These are phyloP conservation scores for Daedaleopsis sinensis DNA, from an alignment of 768 basidiomycete species.

Conservation along the genomic window DNA sequence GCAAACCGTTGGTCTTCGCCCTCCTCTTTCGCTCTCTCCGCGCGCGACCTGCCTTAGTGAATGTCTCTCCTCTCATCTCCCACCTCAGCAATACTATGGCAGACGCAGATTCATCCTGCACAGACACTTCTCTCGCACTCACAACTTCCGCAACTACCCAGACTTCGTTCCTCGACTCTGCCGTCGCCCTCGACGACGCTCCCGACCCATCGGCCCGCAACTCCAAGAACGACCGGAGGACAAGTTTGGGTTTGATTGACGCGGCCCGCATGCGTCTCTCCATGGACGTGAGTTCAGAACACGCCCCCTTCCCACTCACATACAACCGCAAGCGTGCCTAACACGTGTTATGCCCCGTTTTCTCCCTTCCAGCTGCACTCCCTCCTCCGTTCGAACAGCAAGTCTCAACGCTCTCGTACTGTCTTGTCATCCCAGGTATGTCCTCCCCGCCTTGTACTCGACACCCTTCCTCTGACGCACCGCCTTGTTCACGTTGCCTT, in stretches of 20 bases:
- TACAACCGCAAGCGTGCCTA: slow-evolving; percentile 30
- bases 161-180: slow-evolving; percentile 26
- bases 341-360: slow-evolving; percentile 37
- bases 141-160: slow-evolving; percentile 27
- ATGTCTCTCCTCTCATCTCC: slow-evolving; percentile 19
- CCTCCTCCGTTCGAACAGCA: slow-evolving; percentile 33
- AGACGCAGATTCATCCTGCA: slow-evolving; percentile 21
- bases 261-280: slow-evolving; percentile 38
- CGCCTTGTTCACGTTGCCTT: slow-evolving; percentile 16
- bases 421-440: slow-evolving; percentile 18
- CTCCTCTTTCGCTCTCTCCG: slow-evolving; percentile 14
- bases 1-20: slow-evolving; percentile 1
- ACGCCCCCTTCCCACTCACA: slow-evolving; percentile 26
- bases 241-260: slow-evolving; percentile 35
- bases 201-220: slow-evolving; percentile 17
- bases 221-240: slow-evolving; percentile 24
- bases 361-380: slow-evolving; percentile 28
- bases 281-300: slow-evolving; percentile 36
- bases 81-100: slow-evolving; percentile 17
- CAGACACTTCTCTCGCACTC: slow-evolving; percentile 28
- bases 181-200: slow-evolving; percentile 16
- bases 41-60: slow-evolving; percentile 5
- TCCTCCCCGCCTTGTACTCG: neutral
- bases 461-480: slow-evolving; percentile 13
- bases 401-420: slow-evolving; percentile 21